phyloP scores from a whole-genome alignment of 208 protist genomes.

The Trypanosoma melophagium region DNA sequence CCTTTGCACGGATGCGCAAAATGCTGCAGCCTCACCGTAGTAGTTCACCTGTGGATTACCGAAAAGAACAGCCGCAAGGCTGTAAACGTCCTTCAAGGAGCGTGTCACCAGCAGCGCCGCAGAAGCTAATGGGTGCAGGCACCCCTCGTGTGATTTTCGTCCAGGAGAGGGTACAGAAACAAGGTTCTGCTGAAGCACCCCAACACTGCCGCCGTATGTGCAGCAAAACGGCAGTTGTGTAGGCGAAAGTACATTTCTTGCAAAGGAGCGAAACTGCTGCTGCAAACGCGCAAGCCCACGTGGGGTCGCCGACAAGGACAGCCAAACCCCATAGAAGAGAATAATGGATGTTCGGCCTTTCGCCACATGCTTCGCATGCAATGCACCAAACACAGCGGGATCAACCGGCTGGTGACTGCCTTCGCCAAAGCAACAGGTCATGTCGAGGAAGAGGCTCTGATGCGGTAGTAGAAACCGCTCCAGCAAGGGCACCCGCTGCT shows the following conservation, averaged over 20 bases:
- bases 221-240: conserved; percentile 25
- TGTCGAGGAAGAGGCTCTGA: conserved; percentile 58
- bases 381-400: conserved; percentile 9
- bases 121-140: conserved; percentile 23
- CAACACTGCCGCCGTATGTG: conserved; percentile 41
- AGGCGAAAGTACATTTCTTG: conserved; percentile 11
- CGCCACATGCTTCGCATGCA: conserved; percentile 18
- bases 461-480: conserved; percentile 47
- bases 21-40: conserved; percentile 42
- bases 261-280: conserved; percentile 9
- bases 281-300: conserved; percentile 19
- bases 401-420: conserved; percentile 1
- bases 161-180: conserved; percentile 15
- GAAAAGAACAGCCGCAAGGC: conserved; percentile 47
- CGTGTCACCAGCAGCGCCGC: conserved; percentile 30
- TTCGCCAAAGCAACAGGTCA: conserved; percentile 48
- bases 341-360: conserved; percentile 27
- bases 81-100: conserved; percentile 46
- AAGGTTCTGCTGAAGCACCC: conserved; percentile 30
- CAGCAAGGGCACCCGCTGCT: conserved; percentile 7
- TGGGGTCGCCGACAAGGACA: conserved; percentile 28
- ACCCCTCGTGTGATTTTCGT: too few species aligned
- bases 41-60: conserved; percentile 45
- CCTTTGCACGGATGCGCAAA: conserved; percentile 15
- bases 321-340: conserved; percentile 39